These are phyloP conservation scores for Candida silvatica DNA, from an alignment of 805 yeast genomes.

Conservation along the genomic window DNA sequence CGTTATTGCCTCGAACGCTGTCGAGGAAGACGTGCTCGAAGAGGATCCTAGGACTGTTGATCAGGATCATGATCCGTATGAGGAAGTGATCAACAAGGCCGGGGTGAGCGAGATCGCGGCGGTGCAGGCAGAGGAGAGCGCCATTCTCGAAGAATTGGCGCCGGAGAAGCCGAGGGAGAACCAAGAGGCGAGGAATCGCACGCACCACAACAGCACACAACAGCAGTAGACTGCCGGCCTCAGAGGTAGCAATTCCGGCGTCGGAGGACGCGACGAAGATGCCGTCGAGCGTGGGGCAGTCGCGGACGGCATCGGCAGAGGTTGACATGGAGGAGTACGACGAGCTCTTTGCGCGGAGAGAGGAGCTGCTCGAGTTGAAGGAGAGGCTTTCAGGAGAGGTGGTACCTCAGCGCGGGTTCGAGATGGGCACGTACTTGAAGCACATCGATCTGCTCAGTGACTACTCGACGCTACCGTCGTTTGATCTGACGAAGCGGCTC, in stretches of 20 bases:
- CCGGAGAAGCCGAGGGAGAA: background rate
- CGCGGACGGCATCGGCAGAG: too few species aligned
- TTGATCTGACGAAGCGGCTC: constrained; percentile 19
- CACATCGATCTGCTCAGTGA: constrained; percentile 10
- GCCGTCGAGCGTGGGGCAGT: too few species aligned
- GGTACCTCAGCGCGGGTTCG: too few species aligned
- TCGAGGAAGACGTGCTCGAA: too few species aligned
- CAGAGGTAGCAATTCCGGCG: background rate
- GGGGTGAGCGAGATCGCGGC: too few species aligned
- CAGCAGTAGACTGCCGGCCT: too few species aligned
- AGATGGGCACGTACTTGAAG: constrained; percentile 10
- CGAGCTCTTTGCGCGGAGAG: background rate
- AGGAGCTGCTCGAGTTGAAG: background rate
- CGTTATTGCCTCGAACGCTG: too few species aligned
- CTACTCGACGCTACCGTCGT: constrained; percentile 21
- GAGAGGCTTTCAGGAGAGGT: background rate
- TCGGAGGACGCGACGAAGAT: background rate
- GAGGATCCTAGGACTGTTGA: too few species aligned
- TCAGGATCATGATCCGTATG: too few species aligned
- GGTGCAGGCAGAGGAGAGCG: background rate
- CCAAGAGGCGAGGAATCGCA: background rate
- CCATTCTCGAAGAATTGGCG: background rate
- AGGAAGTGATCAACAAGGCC: too few species aligned
- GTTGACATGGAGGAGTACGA: constrained; percentile 1
- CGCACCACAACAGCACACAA: background rate